Conservation (phyloP, 192 early-diverging fungal genomes). For the Gryganskiella cystojenkinii region DNA sequence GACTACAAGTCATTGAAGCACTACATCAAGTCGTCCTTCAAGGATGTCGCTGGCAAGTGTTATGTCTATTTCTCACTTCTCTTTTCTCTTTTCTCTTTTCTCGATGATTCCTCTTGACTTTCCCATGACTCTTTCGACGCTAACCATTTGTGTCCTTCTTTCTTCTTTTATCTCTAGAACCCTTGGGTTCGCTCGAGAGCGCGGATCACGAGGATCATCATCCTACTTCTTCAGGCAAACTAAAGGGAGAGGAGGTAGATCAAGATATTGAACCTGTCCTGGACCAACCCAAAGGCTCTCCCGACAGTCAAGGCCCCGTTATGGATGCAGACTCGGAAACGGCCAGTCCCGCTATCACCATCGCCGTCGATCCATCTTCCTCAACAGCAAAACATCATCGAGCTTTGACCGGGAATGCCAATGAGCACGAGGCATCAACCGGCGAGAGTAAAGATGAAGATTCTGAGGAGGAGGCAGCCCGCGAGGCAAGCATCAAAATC, state of each 20-base stretch:
- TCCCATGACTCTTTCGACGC: no score
- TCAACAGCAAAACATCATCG: not conserved
- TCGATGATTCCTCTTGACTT: no score
- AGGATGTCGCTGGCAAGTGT: constrained; percentile 27
- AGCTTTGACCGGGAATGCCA: not conserved
- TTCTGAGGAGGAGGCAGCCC: constrained; percentile 4
- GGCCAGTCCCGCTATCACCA: not conserved
- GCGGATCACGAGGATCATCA: constrained; percentile 29
- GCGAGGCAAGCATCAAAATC: constrained; percentile 15
- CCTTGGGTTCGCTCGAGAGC: constrained; percentile 31
- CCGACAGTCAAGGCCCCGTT: not conserved
- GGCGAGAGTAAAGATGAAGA: not conserved
- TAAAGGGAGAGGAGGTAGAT: constrained; percentile 1
- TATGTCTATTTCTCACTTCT: not conserved
- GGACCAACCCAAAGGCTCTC: not conserved
- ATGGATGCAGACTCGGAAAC: not conserved
- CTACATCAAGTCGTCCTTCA: constrained; percentile 54
- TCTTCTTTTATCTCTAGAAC: no score
- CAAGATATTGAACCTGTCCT: constrained; percentile 6
- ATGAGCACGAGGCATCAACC: not conserved
- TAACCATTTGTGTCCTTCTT: no score
- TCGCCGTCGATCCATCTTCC: not conserved
- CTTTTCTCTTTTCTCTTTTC: not conserved
- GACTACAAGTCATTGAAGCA: constrained; percentile 64
- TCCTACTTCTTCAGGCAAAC: no score